Evolutionary conservation across 2,329 filamentous ascomycete species (phyloP), one percentile per base, ranked within the genome.

Genomic region (Coniochaeta sp.): DNA sequence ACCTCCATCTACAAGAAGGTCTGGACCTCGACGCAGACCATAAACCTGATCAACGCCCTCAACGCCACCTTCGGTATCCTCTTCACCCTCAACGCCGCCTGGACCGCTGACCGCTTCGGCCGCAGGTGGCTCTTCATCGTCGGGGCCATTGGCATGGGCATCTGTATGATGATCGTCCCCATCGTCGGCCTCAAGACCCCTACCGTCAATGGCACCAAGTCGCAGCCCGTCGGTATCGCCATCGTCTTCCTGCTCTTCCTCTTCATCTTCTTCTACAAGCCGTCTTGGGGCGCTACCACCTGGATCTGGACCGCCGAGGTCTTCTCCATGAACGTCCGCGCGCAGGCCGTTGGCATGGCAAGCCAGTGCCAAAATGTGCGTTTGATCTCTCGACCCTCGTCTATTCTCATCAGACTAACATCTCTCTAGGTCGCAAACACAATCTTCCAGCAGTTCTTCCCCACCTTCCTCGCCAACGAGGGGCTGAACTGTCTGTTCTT

Each of bases 1-100:
- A 88, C 87, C n/a, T 82, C 84, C 65, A 88, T 90, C 68, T 90
- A 90, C 77, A 83, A 88, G 74, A 86, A 88, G 69, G 82, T 90
- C 26, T 90, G 87, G 77, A 79, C 75, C 26, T 78, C 73, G 59
- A 74, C 73, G 59, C 75, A 81, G 57, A 85, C 80, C 24, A 89
- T 90, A 69, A 85, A 86, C 63, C 77, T 90, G 34, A 90, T 90
- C 77, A 90, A 90, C 70, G 88, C 88, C 4, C 77, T 90, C 59
- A 90, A 90, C 70, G 87, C 87, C 44, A 90, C 87, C 6, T 88
- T 86, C 65, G 86, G 86, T 60, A 90, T 90, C 63, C 62, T 90
- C 24, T 90, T 90, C 73, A 90, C 88, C 0, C 77, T 90, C 52
- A 90, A 89, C 65, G 87, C 88, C 16, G 58, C 86, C 40, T 90